Evolutionary conservation across 2,329 filamentous ascomycete genomes (phyloP), one percentile per base, ranked within the genome.

Genomic region (Onygenales sp.): DNA sequence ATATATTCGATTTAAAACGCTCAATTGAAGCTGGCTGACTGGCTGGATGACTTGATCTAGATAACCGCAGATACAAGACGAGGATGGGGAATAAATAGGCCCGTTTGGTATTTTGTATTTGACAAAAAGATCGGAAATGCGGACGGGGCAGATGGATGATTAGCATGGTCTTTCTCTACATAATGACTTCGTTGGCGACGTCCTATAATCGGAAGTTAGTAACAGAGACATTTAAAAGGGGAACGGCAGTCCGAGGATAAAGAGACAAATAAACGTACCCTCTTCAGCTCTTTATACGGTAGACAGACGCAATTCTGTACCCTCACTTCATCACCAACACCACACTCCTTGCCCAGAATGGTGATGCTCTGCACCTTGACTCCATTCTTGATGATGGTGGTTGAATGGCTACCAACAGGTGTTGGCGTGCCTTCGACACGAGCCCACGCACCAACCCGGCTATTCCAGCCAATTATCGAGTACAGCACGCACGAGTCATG

Each of bases 351-450:
- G 68, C 92, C 92, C 58, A 98, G 73, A 61, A 97, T 98, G 46
- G 92, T 97, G 67, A 97, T 93, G 71, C 89, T 95, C 78, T 97
- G 93, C 50, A 98, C 93, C 79, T 97, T 97, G 72, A 97, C 85
- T 50, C 93, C 93, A 66, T 96, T 95, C 82, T 96, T 97, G 72
- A 97, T 80, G 64, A 97, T 90, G 73, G 87, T 95, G 11, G 92
- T 97, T 52, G 83, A 87, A 75, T 97, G 92, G 76, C 87, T 95
- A 51, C 81, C 85, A 53, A 89, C 83, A 0, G 91, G 87, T 13
- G 87, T 94, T 1, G 92, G 91, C 0, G 90, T 95, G 52, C 93
- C 93, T 73, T 98, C 93, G 31, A 98, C 92, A 69, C 93, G 86
- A 51, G 93, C 91, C 93, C 93, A 98, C n/a, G 92, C 89, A 57